These are phyloP conservation scores for Chaetomium strumarium DNA, from an alignment of 2,329 filamentous ascomycete species.

Conservation along the genomic window DNA sequence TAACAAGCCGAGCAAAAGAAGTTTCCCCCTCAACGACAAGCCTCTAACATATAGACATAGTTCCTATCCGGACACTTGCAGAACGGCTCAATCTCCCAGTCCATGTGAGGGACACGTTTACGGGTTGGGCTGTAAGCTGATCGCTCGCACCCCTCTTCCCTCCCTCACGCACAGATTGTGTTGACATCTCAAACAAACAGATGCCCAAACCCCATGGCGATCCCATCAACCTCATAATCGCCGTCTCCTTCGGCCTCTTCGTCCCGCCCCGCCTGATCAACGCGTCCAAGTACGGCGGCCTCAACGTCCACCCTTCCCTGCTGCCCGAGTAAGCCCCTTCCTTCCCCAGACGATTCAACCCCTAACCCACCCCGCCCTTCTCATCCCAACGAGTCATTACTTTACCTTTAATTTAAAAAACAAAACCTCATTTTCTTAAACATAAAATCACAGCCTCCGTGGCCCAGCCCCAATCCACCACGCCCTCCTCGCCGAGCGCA, in stretches of 20 bases:
- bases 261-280: conserved; percentile 71
- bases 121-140: conserved; percentile 62
- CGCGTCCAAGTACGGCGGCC: conserved; percentile 69
- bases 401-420: background rate
- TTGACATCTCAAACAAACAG: conserved; percentile 3
- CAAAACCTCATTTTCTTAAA: too few species aligned
- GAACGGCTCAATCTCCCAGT: conserved; percentile 57
- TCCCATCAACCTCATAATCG: conserved; percentile 70
- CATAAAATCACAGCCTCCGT: conserved; percentile 58
- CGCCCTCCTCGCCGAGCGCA: conserved; percentile 60
- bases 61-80: conserved; percentile 66
- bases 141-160: background rate
- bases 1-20: too few species aligned
- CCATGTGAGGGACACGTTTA: conserved; percentile 77
- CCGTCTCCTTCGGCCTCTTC: conserved; percentile 90
- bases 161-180: background rate
- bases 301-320: conserved; percentile 91
- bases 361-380: background rate
- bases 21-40: background rate
- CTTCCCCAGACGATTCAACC: background rate
- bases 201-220: conserved; percentile 24
- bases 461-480: conserved; percentile 85
- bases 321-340: conserved; percentile 62
- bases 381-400: background rate
- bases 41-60: conserved; percentile 37